These are phyloP conservation scores for Stentor roeselii DNA, from an alignment of 73 alveolate species.

Conservation along the genomic window DNA sequence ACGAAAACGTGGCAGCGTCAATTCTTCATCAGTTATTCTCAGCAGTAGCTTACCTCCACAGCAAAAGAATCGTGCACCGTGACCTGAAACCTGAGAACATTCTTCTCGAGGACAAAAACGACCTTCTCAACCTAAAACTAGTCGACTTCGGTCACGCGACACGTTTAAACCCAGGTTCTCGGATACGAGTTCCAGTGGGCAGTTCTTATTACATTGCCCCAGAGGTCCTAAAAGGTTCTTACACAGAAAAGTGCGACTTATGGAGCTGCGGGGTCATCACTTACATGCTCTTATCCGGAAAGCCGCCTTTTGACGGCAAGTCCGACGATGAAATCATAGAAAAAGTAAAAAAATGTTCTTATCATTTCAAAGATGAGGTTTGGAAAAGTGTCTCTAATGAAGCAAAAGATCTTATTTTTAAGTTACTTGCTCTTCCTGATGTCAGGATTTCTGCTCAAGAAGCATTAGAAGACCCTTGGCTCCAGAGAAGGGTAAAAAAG, in stretches of 20 bases:
- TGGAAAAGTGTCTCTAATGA: conserved; percentile 73
- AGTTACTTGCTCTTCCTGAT: conserved; percentile 54
- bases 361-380: conserved; percentile 26
- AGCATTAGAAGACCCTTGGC: conserved; percentile 39
- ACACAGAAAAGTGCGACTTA: conserved; percentile 21
- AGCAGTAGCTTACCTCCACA: conserved; percentile 69
- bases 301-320: conserved; percentile 27
- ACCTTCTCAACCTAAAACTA: conserved; percentile 1
- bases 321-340: neutral
- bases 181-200: neutral
- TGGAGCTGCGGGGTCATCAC: conserved; percentile 43
- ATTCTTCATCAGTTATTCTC: conserved; percentile 58
- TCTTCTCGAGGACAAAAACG: conserved; percentile 37
- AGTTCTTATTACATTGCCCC: conserved; percentile 40
- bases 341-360: neutral
- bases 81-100: conserved; percentile 79
- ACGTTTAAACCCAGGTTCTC: neutral
- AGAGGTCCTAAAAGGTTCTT: conserved; percentile 25
- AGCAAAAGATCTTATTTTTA: conserved; percentile 62
- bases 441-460: conserved; percentile 68
- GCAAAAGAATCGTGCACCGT: conserved; percentile 68
- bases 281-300: conserved; percentile 31
- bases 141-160: conserved; percentile 27
- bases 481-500: conserved; percentile 46
- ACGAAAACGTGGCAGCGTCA: conserved; percentile 61